A percentile compares a stretch with the other conserved stretches of the same genome.
phyloP scores from a whole-genome alignment of 179 eudicot species.

The Dionaea muscipula region DNA sequence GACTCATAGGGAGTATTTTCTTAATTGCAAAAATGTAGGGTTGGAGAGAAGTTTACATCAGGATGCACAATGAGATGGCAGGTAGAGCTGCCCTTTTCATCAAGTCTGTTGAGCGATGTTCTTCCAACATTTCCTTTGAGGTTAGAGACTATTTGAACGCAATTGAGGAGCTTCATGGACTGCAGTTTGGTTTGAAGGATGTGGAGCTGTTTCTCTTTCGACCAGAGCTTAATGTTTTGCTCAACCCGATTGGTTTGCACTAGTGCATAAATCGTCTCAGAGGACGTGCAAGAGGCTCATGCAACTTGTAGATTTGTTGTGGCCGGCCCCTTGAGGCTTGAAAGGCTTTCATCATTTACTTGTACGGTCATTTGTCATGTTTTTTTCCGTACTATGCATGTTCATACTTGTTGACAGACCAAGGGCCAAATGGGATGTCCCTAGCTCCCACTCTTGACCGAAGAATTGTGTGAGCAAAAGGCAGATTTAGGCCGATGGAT shows the following conservation, averaged over 20 bases:
- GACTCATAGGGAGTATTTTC: no score
- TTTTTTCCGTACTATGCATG: no score
- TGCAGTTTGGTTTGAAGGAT: slow-evolving; percentile 56
- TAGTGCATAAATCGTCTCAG: slow-evolving; percentile 61
- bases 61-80: slow-evolving; percentile 52
- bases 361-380: no score
- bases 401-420: no score
- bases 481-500: no score
- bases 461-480: no score
- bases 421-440: no score
- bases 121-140: slow-evolving; percentile 48
- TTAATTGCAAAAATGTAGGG: no score
- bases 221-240: slow-evolving; percentile 42
- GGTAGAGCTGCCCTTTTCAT: slow-evolving; percentile 27
- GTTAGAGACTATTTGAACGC: slow-evolving; percentile 59
- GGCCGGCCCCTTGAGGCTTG: no score
- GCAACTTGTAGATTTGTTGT: background rate
- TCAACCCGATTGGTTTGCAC: slow-evolving; percentile 71
- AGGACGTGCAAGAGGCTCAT: slow-evolving; percentile 38
- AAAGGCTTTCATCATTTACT: no score
- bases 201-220: slow-evolving; percentile 55
- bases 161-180: slow-evolving; percentile 32
- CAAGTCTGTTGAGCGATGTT: slow-evolving; percentile 39
- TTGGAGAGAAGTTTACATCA: slow-evolving; percentile 48
- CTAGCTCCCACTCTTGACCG: no score